Base-by-base conservation (phyloP, 108 stramenopile species). In the Tribonema minus region DNA sequence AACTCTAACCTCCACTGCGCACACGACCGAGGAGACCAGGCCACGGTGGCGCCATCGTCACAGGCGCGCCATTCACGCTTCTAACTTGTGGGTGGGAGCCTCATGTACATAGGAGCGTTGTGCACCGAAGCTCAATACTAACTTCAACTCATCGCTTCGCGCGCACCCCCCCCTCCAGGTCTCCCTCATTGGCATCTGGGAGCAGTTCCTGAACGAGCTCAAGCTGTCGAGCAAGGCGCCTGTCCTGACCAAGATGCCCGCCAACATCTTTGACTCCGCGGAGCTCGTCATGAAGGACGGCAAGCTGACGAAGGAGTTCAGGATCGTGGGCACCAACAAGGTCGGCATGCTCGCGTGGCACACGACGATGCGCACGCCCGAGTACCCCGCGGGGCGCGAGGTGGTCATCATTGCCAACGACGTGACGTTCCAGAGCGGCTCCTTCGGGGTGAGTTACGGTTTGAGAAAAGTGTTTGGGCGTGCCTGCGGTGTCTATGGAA, bases 331-430 rank as follows among this genome's bases (percentile, higher is more conserved):
- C 75, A 91, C 91, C 32, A 97, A 97, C 88, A 92, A 93, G 76
- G 86, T 93, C 78, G 97, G 93, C n/a, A 98, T 98, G 97, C 89
- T 98, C 64, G 93, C 92, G 25, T 98, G 93, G 93, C 74, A 90
- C 64, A 81, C 90, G 33, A 89, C 68, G 7, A 92, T 98, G 92
- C 94, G 94, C 80, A 96, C 97, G 15, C 97, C 97, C 37, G 95
- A 98, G 74, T 98, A 96, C 87, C 95, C 94, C 25, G 92, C 92
- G 77, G 97, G 97, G 27, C 92, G 97, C 66, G 90, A 96, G 46
- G 90, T 98, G 82, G 94, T 98, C 63, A 82, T 98, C 64, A 93
- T 96, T 81, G 87, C 95, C 54, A 98, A 98, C 73, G 97, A 98
- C 84, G 94, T 98, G n/a, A 98, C 97, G 73, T 92, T 95, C 31